phyloP scores from a whole-genome alignment of 208 protist species.

The Plasmodiophora brassicae region DNA sequence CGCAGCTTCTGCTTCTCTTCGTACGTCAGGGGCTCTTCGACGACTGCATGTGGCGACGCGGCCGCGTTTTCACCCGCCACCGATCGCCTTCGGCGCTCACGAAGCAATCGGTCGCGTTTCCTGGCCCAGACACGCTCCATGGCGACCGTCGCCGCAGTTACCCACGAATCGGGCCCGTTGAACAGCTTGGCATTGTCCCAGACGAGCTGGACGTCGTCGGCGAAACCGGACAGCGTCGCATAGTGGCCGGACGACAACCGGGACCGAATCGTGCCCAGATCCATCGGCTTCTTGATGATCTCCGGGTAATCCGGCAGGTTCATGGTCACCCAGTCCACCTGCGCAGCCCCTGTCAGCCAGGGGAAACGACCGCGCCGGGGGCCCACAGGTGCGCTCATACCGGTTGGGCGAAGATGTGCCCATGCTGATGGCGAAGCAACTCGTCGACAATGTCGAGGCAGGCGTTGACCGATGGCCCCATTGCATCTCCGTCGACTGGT shows the following conservation, averaged over 20 bases:
- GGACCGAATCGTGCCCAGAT: conserved; percentile 56
- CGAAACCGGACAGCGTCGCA: conserved; percentile 25
- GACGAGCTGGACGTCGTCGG: conserved; percentile 38
- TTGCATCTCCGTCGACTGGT: not conserved
- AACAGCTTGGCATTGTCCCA: conserved; percentile 48
- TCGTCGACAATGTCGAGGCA: conserved; percentile 11
- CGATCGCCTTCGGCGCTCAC: not conserved
- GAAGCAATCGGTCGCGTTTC: not conserved
- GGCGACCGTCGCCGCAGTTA: not conserved
- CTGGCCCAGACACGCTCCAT: not conserved
- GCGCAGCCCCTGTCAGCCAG: too few species aligned
- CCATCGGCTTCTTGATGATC: conserved; percentile 72
- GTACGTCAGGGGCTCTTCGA: not conserved
- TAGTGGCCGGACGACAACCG: conserved; percentile 23
- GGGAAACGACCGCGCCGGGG: too few species aligned
- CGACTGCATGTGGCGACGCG: too few species aligned
- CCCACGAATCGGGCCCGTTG: conserved; percentile 22
- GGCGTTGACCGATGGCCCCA: not conserved
- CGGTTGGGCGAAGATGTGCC: conserved; percentile 55
- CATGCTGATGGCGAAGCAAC: not conserved
- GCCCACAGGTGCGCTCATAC: too few species aligned
- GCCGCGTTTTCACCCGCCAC: not conserved
- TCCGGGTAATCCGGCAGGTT: conserved; percentile 64
- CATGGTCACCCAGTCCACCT: conserved; percentile 62
- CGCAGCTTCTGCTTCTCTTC: conserved; percentile 4